Evolutionary conservation across 2,329 filamentous ascomycete species (phyloP).

Genomic region (Lasiodiplodia theobromae): DNA sequence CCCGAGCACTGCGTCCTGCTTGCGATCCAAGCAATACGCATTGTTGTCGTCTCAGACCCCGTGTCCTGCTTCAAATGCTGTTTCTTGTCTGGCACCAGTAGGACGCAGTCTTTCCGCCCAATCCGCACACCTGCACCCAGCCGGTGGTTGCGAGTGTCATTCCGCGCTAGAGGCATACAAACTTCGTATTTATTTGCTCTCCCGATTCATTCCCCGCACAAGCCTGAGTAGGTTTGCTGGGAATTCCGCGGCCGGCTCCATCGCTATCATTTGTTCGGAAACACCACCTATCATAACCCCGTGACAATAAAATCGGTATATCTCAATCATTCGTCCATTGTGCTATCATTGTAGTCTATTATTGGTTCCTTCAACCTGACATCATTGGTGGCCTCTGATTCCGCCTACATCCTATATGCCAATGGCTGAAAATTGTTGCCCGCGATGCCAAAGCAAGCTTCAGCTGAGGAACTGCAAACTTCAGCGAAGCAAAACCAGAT

Average conservation of each 20-base stretch:
- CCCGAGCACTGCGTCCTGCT: background rate
- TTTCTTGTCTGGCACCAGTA: background rate
- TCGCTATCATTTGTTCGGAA: no score
- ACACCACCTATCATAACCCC: no score
- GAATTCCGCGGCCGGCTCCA: no score
- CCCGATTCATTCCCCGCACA: no score
- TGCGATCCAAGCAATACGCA: background rate
- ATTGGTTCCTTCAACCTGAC: background rate
- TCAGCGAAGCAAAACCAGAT: background rate
- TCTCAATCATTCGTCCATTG: no score
- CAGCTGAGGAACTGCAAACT: background rate
- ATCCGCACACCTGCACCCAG: background rate
- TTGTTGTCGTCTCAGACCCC: background rate
- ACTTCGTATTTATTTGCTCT: no score
- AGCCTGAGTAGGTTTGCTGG: no score
- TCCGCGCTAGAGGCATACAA: no score
- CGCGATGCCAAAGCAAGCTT: constrained; percentile 4
- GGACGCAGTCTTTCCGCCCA: background rate
- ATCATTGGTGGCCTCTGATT: background rate
- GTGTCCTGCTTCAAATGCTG: background rate
- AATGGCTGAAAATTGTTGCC: background rate
- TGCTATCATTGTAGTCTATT: no score
- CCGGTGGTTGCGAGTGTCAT: background rate
- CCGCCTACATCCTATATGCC: background rate
- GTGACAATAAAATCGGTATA: no score